Conservation (phyloP, 768 basidiomycete species). For the Collybiopsis confluens region DNA sequence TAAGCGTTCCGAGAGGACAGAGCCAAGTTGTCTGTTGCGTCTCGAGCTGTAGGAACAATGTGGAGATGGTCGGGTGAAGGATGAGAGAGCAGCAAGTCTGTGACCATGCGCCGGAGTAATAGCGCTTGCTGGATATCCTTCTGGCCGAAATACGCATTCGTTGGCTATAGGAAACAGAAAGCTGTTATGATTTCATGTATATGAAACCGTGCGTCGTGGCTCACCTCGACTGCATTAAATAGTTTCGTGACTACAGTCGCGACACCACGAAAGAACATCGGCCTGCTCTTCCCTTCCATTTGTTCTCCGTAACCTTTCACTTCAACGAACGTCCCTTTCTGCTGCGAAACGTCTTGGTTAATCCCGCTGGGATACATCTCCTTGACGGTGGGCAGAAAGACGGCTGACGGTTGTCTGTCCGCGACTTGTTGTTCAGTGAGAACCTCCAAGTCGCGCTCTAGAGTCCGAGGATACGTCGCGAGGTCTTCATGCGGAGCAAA, state of each 20-base stretch:
- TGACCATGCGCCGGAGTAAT: constrained; percentile 70
- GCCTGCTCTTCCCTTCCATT: constrained; percentile 88
- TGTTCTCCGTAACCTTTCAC: constrained; percentile 88
- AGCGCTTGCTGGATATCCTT: constrained; percentile 98
- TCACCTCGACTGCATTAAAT: constrained; percentile 86
- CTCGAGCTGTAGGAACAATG: constrained; percentile 83
- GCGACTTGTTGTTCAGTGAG: constrained; percentile 38
- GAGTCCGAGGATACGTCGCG: constrained; percentile 83
- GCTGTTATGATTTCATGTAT: no score
- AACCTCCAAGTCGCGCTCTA: constrained; percentile 67
- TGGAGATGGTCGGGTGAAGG: constrained; percentile 72
- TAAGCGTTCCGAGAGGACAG: constrained; percentile 91
- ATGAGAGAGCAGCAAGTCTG: constrained; percentile 77
- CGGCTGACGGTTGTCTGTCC: constrained; percentile 49
- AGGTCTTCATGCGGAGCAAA: constrained; percentile 97
- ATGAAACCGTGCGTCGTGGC: no score
- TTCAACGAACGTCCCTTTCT: constrained; percentile 88
- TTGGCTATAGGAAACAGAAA: constrained; percentile 66
- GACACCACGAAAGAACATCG: constrained; percentile 93
- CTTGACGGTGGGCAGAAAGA: constrained; percentile 74
- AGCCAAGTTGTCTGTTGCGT: constrained; percentile 63
- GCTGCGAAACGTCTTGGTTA: constrained; percentile 63
- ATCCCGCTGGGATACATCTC: constrained; percentile 97
- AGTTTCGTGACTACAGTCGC: constrained; percentile 93
- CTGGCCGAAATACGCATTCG: constrained; percentile 92